Percentiles rank a stretch among this genome's conserved stretches.
Conservation (phyloP, 1,139 yeast genomes). For the Hemisphaericaspora xylofermentans region DNA sequence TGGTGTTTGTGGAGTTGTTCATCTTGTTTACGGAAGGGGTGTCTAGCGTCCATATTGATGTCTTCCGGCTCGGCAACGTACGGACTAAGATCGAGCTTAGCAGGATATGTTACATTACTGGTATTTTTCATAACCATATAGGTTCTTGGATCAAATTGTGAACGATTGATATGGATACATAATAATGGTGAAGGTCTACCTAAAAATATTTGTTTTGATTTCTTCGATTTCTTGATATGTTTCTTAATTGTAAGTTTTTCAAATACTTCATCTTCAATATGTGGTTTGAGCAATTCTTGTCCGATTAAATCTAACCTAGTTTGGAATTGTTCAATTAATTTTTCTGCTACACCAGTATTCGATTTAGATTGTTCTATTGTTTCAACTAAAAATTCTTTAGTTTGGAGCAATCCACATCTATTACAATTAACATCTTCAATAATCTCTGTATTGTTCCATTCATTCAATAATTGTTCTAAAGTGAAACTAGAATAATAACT, state of each 20-base stretch:
- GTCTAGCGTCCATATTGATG: conserved; percentile 77
- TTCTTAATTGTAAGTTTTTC: conserved; percentile 71
- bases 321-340: conserved; percentile 45
- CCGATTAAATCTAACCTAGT: conserved; percentile 57
- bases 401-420: conserved; percentile 75
- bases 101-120: conserved; percentile 76
- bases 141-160: conserved; percentile 86
- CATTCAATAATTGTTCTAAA: conserved; percentile 58
- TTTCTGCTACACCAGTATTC: conserved; percentile 28
- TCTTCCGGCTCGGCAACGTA: conserved; percentile 71
- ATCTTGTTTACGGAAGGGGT: conserved; percentile 66
- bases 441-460: conserved; percentile 79
- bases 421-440: conserved; percentile 93
- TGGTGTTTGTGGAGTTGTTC: conserved; percentile 11
- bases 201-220: conserved; percentile 77
- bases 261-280: conserved; percentile 78
- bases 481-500: conserved; percentile 43
- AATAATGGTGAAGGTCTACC: conserved; percentile 83
- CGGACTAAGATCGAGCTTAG: conserved; percentile 60
- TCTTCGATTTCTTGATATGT: conserved; percentile 72
- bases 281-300: conserved; percentile 57
- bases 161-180: conserved; percentile 84
- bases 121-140: conserved; percentile 82
- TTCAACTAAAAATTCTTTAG: conserved; percentile 48
- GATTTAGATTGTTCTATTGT: conserved; percentile 27